Base-by-base conservation (phyloP, 75 land plant genomes). In the Selaginella moellendorffii region DNA sequence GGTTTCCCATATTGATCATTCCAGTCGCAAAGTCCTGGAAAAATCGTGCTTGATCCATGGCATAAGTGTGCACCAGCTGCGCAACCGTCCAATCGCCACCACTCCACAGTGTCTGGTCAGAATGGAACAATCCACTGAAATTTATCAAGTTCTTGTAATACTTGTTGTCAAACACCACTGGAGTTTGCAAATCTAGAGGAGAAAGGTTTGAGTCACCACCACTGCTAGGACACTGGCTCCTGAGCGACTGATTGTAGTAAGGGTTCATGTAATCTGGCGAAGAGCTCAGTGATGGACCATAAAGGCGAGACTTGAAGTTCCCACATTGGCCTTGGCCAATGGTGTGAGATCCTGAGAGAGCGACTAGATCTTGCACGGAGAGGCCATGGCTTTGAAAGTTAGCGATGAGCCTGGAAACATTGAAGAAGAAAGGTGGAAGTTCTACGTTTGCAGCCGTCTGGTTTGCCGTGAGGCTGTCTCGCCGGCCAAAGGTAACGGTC, bases 161-260 rank as follows among this genome's bases (percentile, higher is more conserved):
- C 10, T 5, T 14, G 46, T 36, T 36, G 14, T 5, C 5, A 36
- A 36, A 36, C 14, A 5, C 5, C 14, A 36, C 14, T 5, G 5
- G 14, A 14, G 14, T 36, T 5, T 36, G 14, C 14, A 36, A 5
- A 36, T 36, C 5, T 36, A 36, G 14, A 36, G 46, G 10, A 36
- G 5, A 36, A 5, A 36, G 46, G 5, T 36, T 36, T 36, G n/a
- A n/a, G n/a, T n/a, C n/a, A n/a, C n/a, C n/a, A n/a, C n/a, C n/a
- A n/a, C n/a, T n/a, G n/a, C n/a, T n/a, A n/a, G n/a, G n/a, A n/a
- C n/a, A n/a, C n/a, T n/a, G n/a, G n/a, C n/a, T n/a, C n/a, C n/a
- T n/a, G n/a, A n/a, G 0, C 46, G 14, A 28, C 63, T 75, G 5
- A 82, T 75, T 0, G 76, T 76, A 8, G 28, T 72, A 18, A 77